Conservation (phyloP, 331 rosid genomes). For the Saraca asoca region DNA sequence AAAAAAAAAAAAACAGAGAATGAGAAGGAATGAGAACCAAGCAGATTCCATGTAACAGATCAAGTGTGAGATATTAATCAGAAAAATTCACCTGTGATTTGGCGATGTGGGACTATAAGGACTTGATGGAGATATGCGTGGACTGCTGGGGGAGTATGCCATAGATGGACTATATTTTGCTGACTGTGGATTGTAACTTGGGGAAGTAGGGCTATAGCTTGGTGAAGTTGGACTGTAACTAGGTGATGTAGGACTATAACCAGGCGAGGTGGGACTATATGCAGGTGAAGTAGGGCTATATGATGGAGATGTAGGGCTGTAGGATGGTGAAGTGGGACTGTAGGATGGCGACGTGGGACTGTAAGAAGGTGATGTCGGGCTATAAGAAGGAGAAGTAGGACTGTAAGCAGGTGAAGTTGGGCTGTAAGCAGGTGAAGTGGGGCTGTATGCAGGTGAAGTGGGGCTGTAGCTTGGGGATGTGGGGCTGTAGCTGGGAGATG, state of each 20-base stretch:
- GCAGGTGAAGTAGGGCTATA: constrained; percentile 83
- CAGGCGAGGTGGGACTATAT: constrained; percentile 82
- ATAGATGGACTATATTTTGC: constrained; percentile 93
- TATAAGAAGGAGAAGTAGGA: constrained; percentile 62
- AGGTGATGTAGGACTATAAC: constrained; percentile 75
- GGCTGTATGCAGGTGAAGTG: constrained; percentile 75
- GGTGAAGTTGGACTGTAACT: constrained; percentile 51
- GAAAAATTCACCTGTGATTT: constrained; percentile 63
- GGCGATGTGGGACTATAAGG: constrained; percentile 96
- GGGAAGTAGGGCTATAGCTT: constrained; percentile 63
- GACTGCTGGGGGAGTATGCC: constrained; percentile 99
- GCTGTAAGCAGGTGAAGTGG: constrained; percentile 67
- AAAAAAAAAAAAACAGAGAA: too few relatives aligned
- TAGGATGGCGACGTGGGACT: constrained; percentile 71
- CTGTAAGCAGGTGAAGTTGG: constrained; percentile 79
- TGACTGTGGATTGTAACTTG: constrained; percentile 91
- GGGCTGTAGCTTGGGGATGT: constrained; percentile 82
- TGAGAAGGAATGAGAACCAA: too few relatives aligned
- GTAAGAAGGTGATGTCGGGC: constrained; percentile 61
- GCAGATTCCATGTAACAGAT: not conserved
- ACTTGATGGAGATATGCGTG: constrained; percentile 88
- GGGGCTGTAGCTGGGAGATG: constrained; percentile 84
- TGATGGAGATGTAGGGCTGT: constrained; percentile 84
- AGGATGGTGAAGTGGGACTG: constrained; percentile 80
- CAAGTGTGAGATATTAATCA: not conserved